phyloP scores from a whole-genome alignment of 2,329 filamentous ascomycete species.

The Plectosphaerella sp. region DNA sequence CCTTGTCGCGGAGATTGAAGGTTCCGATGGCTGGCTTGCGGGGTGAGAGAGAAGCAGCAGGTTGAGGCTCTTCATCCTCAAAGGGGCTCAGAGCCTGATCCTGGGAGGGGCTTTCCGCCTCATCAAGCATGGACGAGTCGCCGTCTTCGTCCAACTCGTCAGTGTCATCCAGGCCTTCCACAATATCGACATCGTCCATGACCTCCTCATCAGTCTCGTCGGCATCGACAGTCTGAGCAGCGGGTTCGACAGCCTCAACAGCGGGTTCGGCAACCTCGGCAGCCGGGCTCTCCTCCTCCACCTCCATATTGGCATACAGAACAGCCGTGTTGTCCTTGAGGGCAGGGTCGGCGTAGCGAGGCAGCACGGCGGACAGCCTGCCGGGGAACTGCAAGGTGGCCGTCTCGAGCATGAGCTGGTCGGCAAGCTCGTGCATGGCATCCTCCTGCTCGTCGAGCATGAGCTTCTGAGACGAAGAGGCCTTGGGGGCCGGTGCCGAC shows the following conservation, averaged over 20 bases:
- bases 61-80: conserved; percentile 1
- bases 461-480: conserved; percentile 28
- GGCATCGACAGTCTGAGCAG: not conserved
- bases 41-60: conserved; percentile 16
- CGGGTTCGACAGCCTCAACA: conserved; percentile 1
- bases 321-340: conserved; percentile 26
- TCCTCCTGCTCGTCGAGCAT: conserved; percentile 27
- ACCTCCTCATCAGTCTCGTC: conserved; percentile 1
- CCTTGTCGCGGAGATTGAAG: conserved; percentile 44
- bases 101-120: conserved; percentile 20
- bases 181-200: too few species aligned
- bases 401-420: conserved; percentile 25
- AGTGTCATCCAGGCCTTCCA: not conserved
- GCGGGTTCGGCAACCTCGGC: not conserved
- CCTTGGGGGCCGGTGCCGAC: conserved; percentile 6
- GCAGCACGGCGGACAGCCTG: conserved; percentile 39
- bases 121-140: conserved; percentile 14
- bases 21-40: conserved; percentile 19
- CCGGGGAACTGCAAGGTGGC: conserved; percentile 37
- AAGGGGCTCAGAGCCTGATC: conserved; percentile 9
- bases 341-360: conserved; percentile 35
- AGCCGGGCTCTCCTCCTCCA: conserved; percentile 2
- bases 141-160: conserved; percentile 7
- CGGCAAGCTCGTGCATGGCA: conserved; percentile 16
- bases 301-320: conserved; percentile 19